Evolutionary conservation across 2,329 filamentous ascomycete species (phyloP), one percentile per base, ranked within the genome.

Genomic region (Penicillium sclerotigenum): DNA sequence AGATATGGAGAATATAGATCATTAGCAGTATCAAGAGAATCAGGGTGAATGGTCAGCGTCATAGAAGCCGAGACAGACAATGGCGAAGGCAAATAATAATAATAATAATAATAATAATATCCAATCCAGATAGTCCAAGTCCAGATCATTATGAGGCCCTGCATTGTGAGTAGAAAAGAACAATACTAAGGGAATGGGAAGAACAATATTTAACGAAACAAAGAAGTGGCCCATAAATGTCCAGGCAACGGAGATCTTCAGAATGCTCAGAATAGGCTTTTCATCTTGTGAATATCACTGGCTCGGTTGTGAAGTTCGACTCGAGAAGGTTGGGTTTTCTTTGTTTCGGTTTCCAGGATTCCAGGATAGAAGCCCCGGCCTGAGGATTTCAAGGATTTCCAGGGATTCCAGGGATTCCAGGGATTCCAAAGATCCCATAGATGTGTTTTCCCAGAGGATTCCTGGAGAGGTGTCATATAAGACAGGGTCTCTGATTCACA

Each of bases 61-160:
- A 42, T 40, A 49, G 42, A 56, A 60, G 56, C 60, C 59, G 65
- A 71, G 57, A 71, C 66, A 68, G 54, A 71, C 66, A 71, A 70
- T 70, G 58, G 57, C 38, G 33, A 56, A 16, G 51, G 33, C 16
- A 49, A n/a, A n/a, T n/a, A n/a, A n/a, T n/a, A n/a, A n/a, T n/a
- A n/a, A n/a, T n/a, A n/a, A 47, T 36, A 16, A 40, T 31, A 46
- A 31, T 36, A 40, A 40, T 20, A 37, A 36, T n/a, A 18, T 36
- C 28, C 43, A 22, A 34, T 22, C 29, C 11, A 16, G 7, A 33
- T 16, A 13, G 26, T 7, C 22, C 22, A 3, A 2, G 14, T 36
- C 43, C 34, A 22, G 5, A 28, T 54, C 43, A 48, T 54, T 28
- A 22, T 48, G 34, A 16, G 24, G 14, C 16, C 28, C 9, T 26